Evolutionary conservation across 2,329 filamentous ascomycete species (phyloP).

Genomic region (Hypoxylon sp.): DNA sequence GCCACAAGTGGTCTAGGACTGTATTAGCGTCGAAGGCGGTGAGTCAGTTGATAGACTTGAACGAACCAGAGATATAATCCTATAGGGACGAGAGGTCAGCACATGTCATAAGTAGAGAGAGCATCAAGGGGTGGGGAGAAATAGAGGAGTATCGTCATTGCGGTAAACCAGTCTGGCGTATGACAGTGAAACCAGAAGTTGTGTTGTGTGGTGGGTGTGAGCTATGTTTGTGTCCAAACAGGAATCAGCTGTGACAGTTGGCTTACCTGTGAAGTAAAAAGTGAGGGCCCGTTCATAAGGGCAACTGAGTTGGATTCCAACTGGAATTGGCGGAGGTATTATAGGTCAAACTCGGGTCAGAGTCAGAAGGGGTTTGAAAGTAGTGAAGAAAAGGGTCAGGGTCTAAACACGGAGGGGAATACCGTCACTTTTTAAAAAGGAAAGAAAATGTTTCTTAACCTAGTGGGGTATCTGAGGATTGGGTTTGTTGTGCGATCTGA

Average conservation of each 20-base stretch:
- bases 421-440: constrained; percentile 33
- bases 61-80: constrained; percentile 82
- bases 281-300: constrained; percentile 87
- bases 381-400: constrained; percentile 26
- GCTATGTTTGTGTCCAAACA: constrained; percentile 23
- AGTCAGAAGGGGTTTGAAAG: constrained; percentile 19
- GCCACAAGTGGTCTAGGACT: constrained; percentile 64
- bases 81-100: constrained; percentile 60
- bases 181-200: constrained; percentile 5
- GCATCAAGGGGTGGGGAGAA: constrained; percentile 1
- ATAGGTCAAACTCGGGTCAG: constrained; percentile 30
- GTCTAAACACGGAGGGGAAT: constrained; percentile 18
- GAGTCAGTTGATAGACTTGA: constrained; percentile 53
- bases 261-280: constrained; percentile 87
- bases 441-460: constrained; percentile 34
- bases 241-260: constrained; percentile 29
- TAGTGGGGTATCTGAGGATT: constrained; percentile 27
- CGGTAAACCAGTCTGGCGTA: constrained; percentile 5
- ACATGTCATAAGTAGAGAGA: constrained; percentile 39
- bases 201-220: constrained; percentile 9
- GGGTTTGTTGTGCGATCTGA: constrained; percentile 32
- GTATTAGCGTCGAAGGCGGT: constrained; percentile 56
- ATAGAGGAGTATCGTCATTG: neutral
- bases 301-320: constrained; percentile 61
- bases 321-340: constrained; percentile 40